phyloP scores from a whole-genome alignment of 768 basidiomycete genomes.

The Mycena rebaudengoi region DNA sequence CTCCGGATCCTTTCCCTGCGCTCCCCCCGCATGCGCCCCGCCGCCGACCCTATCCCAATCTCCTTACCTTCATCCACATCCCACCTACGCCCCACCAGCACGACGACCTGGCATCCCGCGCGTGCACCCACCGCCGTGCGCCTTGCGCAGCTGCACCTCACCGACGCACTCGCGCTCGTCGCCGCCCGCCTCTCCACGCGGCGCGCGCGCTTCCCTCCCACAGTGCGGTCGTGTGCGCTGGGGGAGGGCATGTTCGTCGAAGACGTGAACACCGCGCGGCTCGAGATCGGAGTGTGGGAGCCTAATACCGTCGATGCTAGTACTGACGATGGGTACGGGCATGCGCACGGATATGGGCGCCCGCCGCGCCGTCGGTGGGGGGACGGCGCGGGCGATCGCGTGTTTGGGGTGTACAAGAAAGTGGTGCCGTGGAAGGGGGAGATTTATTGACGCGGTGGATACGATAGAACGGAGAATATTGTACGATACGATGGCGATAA shows the following conservation, averaged over 20 bases:
- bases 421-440: constrained; percentile 20
- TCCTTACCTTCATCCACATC: too few relatives aligned
- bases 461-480: too few relatives aligned
- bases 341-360: too few relatives aligned
- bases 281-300: constrained; percentile 26
- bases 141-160: constrained; percentile 19
- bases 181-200: constrained; percentile 19
- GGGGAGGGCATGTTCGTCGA: constrained; percentile 16
- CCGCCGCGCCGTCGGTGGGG: constrained; percentile 12
- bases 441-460: too few relatives aligned
- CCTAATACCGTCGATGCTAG: too few relatives aligned
- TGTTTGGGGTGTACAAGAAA: constrained; percentile 29
- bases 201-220: not conserved
- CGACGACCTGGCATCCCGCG: not conserved
- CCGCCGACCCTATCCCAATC: too few relatives aligned
- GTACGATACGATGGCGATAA: too few relatives aligned
- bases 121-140: constrained; percentile 17
- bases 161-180: constrained; percentile 20
- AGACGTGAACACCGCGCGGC: constrained; percentile 23
- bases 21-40: constrained; percentile 10
- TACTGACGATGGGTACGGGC: too few relatives aligned
- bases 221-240: not conserved
- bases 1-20: constrained; percentile 13
- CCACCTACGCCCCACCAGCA: not conserved
- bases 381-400: constrained; percentile 8